These are phyloP conservation scores for Quercus aquifolioides DNA, from an alignment of 306 rosid genomes.

Conservation along the genomic window DNA sequence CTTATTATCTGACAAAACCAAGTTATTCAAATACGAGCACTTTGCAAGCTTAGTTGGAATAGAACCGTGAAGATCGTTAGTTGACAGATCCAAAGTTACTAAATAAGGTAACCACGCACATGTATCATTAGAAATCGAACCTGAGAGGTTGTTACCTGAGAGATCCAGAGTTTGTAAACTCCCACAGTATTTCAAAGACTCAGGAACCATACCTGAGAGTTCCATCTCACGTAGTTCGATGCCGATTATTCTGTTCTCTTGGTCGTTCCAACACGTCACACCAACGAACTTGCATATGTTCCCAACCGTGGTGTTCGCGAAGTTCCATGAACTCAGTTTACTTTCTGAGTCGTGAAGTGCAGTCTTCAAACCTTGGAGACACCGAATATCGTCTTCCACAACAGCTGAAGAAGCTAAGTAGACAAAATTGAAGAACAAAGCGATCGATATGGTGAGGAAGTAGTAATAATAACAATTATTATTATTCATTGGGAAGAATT, in stretches of 20 bases:
- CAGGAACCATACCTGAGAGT: slow-evolving; percentile 55
- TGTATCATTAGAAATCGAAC: slow-evolving; percentile 51
- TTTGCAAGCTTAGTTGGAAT: slow-evolving; percentile 53
- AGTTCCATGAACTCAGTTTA: slow-evolving; percentile 47
- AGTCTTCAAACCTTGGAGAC: slow-evolving; percentile 50
- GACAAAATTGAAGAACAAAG: slow-evolving; percentile 1
- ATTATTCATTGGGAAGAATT: too few relatives aligned
- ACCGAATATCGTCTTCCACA: slow-evolving; percentile 51
- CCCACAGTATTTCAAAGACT: slow-evolving; percentile 52
- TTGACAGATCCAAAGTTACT: slow-evolving; percentile 60
- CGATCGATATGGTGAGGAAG: neutral
- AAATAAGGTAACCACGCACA: slow-evolving; percentile 74
- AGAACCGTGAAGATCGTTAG: slow-evolving; percentile 45
- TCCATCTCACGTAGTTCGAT: slow-evolving; percentile 49
- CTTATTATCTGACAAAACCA: slow-evolving; percentile 46
- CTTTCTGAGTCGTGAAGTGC: slow-evolving; percentile 30
- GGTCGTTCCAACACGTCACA: slow-evolving; percentile 68
- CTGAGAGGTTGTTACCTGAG: slow-evolving; percentile 44
- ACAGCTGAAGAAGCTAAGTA: slow-evolving; percentile 30
- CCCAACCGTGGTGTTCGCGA: slow-evolving; percentile 56
- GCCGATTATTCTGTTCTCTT: slow-evolving; percentile 60
- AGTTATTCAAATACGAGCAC: slow-evolving; percentile 58
- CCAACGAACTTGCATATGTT: slow-evolving; percentile 64
- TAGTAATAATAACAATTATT: neutral
- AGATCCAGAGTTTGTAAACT: slow-evolving; percentile 68